Evolutionary conservation across 768 basidiomycete species (phyloP), one percentile per base, ranked within the genome.

Genomic region (Boletellus emodensis): DNA sequence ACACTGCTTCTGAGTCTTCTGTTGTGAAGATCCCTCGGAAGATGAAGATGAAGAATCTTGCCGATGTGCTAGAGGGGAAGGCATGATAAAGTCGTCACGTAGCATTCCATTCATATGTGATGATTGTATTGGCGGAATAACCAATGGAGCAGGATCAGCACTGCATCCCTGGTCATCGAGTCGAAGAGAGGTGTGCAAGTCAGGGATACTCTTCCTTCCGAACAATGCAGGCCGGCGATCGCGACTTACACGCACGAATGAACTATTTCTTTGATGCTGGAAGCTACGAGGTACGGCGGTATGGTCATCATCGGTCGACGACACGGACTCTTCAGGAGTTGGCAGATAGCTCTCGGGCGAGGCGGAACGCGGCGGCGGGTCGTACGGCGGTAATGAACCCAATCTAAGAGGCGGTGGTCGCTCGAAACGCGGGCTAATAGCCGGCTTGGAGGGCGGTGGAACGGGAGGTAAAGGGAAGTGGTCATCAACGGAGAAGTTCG

Each of bases 191-290:
- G 70, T 80, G 24, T 87, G 79, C 41, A 95, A 72, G 62, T 96
- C 92, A 7, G 94, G 93, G 49, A 95, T 74, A 50, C 90, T 93
- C 69, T 94, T 90, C 74, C 91, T 94, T 32, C 74, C 74, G 2
- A 69, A 59, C 28, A 84, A 63, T 12, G 69, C 71, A 41, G 64
- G 61, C 46, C 70, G 72, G 34, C 62, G 64, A 52, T 71, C 63
- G 53, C 56, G 69, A 46, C 62, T 61, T 55, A 65, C 75, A 37
- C 61, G 72, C 47, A 71, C 77, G 57, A 74, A 73, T 12, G 82
- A 82, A 53, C 82, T 73, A 62, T 78, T 75, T 28, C 79, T 73
- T 36, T 68, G 71, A 59, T 80, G 82, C 41, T 70, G 63, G 49
- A 46, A 58, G 30, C 49, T 44, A 48, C 55, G 51, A 41, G 61